Percentiles rank a stretch among this genome's conserved stretches.
phyloP scores from a whole-genome alignment of 2,329 filamentous ascomycete species.

The Exophiala lecanii-corni region DNA sequence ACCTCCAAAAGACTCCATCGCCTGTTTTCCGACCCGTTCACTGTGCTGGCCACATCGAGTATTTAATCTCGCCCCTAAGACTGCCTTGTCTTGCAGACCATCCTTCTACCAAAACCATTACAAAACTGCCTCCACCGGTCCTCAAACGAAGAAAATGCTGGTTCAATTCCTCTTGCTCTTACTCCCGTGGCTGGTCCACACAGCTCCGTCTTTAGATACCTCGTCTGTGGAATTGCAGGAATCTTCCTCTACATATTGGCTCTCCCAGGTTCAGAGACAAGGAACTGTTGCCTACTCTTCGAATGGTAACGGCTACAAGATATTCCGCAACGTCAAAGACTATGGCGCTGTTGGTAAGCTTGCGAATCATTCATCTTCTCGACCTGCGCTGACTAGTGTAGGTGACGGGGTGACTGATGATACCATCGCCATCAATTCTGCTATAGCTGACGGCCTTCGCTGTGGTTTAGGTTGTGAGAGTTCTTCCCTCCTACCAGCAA shows the following conservation, averaged over 20 bases:
- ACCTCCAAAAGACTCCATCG: no score
- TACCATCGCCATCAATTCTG: slow-evolving; percentile 80
- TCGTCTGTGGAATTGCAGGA: slow-evolving; percentile 10
- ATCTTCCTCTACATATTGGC: slow-evolving; percentile 57
- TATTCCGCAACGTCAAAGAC: slow-evolving; percentile 73
- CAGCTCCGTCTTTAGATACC: slow-evolving; percentile 8
- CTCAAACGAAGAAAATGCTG: slow-evolving; percentile 15
- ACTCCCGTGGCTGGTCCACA: slow-evolving; percentile 12
- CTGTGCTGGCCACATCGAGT: not conserved
- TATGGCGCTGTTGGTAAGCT: slow-evolving; percentile 67
- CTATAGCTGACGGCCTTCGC: slow-evolving; percentile 70
- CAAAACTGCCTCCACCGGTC: not conserved
- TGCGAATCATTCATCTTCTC: not conserved
- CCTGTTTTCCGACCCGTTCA: no score
- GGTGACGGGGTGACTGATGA: slow-evolving; percentile 71
- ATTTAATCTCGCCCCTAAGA: not conserved
- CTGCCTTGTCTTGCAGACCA: slow-evolving; percentile 1
- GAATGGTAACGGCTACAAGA: slow-evolving; percentile 53
- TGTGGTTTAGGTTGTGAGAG: slow-evolving; percentile 81
- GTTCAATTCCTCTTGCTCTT: slow-evolving; percentile 9
- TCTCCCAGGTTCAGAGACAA: slow-evolving; percentile 64
- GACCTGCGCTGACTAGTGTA: slow-evolving; percentile 28
- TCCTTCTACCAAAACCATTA: not conserved
- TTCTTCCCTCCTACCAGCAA: slow-evolving; percentile 72
- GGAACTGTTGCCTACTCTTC: slow-evolving; percentile 58